These are phyloP conservation scores for Sporothrix schenckii DNA, from an alignment of 2,329 filamentous ascomycete species.

Conservation along the genomic window DNA sequence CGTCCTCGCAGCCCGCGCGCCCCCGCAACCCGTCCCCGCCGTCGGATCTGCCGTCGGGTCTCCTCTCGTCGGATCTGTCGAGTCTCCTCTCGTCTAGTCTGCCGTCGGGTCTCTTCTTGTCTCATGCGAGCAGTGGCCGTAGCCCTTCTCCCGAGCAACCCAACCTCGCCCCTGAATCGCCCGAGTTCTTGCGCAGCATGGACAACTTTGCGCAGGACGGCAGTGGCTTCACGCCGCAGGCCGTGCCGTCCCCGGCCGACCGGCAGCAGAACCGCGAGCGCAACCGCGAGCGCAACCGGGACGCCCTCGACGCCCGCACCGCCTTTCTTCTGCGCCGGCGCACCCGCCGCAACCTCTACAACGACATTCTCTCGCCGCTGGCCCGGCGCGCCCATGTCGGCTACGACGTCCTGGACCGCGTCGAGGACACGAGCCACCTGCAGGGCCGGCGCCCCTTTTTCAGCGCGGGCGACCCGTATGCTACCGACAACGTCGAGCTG, in stretches of 20 bases:
- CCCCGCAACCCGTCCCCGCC: too few relatives aligned
- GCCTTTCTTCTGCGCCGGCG: neutral
- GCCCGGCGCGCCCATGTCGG: too few relatives aligned
- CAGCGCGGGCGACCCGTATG: neutral
- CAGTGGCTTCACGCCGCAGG: neutral
- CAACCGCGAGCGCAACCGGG: neutral
- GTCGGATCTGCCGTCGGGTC: too few relatives aligned
- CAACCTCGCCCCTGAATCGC: neutral
- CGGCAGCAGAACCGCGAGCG: neutral
- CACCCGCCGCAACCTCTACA: neutral
- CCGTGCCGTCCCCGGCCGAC: neutral
- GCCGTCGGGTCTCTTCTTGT: too few relatives aligned
- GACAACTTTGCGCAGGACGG: neutral
- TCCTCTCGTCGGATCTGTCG: too few relatives aligned
- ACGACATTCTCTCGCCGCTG: neutral
- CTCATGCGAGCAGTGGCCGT: neutral
- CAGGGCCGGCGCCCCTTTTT: neutral
- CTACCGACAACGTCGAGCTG: neutral
- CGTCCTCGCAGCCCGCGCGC: too few relatives aligned
- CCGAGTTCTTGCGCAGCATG: neutral
- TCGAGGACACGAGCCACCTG: neutral
- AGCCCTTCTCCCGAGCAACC: neutral
- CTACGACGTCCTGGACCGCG: neutral
- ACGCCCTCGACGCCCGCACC: neutral
- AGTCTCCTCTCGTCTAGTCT: too few relatives aligned